A percentile compares a stretch with the other conserved stretches of the same genome.
These are phyloP conservation scores for Saturnispora sekii DNA, from an alignment of 805 yeast species.

Conservation along the genomic window DNA sequence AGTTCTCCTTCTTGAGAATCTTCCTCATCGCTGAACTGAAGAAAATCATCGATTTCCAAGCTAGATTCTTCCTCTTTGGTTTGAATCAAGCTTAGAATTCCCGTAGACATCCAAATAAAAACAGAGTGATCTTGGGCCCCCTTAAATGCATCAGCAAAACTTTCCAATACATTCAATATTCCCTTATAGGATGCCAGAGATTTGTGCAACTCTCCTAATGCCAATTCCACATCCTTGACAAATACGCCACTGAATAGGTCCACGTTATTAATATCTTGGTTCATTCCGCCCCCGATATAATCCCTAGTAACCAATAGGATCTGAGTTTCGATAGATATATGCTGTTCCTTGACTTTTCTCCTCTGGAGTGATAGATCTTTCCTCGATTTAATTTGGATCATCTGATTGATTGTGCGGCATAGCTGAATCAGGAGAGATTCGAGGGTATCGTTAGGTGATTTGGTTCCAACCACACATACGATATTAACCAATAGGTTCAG, in stretches of 20 bases:
- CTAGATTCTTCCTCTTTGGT: not conserved
- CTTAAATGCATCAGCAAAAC: not conserved
- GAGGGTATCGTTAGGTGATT: not conserved
- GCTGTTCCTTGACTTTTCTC: not conserved
- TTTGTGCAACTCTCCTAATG: slow-evolving; percentile 10
- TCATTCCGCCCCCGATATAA: slow-evolving; percentile 12
- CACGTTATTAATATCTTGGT: not conserved
- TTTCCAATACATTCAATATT: not conserved
- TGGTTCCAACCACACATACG: slow-evolving; percentile 6
- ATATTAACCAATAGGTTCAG: slow-evolving; percentile 11
- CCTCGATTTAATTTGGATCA: slow-evolving; percentile 8
- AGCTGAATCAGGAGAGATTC: slow-evolving; percentile 7
- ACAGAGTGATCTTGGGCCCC: slow-evolving; percentile 11
- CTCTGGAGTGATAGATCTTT: slow-evolving; percentile 5
- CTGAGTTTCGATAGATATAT: slow-evolving; percentile 15
- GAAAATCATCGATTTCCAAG: slow-evolving; percentile 15
- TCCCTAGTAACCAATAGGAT: slow-evolving; percentile 15
- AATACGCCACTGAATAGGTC: slow-evolving; percentile 17
- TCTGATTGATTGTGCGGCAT: slow-evolving; percentile 9
- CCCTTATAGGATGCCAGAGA: not conserved
- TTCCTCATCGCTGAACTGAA: slow-evolving; percentile 18
- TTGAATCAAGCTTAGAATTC: not conserved
- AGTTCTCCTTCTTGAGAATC: slow-evolving; percentile 7
- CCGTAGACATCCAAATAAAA: slow-evolving; percentile 32
- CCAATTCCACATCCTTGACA: slow-evolving; percentile 17